Conservation (phyloP, 139 green algal genomes). For the Closterium sp. region DNA sequence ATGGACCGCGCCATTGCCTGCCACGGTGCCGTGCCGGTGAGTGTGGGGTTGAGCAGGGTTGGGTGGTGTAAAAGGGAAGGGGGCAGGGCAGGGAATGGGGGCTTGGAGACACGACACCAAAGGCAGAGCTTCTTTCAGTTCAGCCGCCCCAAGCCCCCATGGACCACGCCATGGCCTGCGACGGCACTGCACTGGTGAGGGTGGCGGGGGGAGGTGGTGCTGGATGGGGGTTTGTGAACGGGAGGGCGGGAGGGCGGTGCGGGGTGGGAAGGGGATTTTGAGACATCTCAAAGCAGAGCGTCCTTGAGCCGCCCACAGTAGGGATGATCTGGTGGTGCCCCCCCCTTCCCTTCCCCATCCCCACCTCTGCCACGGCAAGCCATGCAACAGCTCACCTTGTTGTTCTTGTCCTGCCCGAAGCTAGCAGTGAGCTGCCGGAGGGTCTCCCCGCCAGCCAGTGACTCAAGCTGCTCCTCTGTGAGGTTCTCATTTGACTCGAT, state of each 20-base stretch:
- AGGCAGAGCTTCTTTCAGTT: not conserved
- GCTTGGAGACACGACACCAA: not conserved
- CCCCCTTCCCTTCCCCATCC: no score
- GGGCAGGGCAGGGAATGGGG: not conserved
- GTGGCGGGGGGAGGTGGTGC: no score
- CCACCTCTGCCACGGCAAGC: no score
- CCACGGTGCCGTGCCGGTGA: not conserved
- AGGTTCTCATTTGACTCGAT: constrained; percentile 61
- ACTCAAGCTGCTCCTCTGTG: constrained; percentile 62
- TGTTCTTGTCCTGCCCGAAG: constrained; percentile 20
- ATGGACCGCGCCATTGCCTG: constrained; percentile 15
- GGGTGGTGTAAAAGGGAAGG: no score
- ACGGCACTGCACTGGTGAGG: no score
- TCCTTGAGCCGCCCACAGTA: not conserved
- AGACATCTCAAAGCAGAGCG: not conserved
- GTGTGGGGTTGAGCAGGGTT: no score
- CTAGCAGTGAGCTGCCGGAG: constrained; percentile 55
- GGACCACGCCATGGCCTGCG: not conserved
- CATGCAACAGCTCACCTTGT: constrained; percentile 32
- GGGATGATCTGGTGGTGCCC: no score
- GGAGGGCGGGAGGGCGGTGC: no score
- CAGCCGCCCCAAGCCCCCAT: no score
- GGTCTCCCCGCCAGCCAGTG: constrained; percentile 60
- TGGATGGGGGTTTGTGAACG: no score
- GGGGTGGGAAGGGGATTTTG: no score